These are phyloP conservation scores for Stephania japonica DNA, from an alignment of 164 flowering plant species.

Conservation along the genomic window DNA sequence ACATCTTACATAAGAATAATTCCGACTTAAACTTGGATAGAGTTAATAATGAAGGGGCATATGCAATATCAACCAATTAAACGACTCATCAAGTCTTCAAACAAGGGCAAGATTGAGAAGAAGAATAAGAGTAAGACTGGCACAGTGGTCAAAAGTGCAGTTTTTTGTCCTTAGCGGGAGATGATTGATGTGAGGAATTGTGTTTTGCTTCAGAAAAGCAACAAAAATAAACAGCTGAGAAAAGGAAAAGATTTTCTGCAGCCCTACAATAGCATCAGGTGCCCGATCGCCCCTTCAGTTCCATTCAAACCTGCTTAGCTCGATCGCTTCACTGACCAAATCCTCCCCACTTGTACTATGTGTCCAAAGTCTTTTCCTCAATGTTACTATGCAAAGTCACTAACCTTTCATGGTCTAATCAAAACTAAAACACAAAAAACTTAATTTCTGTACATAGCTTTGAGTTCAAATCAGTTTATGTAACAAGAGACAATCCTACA, in stretches of 20 bases:
- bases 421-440: neutral
- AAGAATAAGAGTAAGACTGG: neutral
- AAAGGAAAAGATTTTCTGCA: conserved; percentile 1
- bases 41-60: no score
- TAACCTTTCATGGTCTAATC: neutral
- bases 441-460: neutral
- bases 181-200: neutral
- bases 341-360: neutral
- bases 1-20: no score
- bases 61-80: no score
- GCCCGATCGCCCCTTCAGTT: neutral
- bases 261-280: neutral
- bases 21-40: no score
- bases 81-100: no score
- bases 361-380: neutral
- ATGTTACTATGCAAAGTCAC: neutral
- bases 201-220: conserved; percentile 2
- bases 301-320: conserved; percentile 1
- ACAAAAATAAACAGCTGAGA: neutral
- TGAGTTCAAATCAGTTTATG: neutral
- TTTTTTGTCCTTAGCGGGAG: neutral
- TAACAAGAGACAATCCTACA: no score
- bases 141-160: conserved; percentile 2
- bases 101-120: conserved; percentile 1
- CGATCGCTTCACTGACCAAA: neutral